Base-by-base conservation (phyloP, 2,329 filamentous ascomycete species). In the Clarireedia paspali region DNA sequence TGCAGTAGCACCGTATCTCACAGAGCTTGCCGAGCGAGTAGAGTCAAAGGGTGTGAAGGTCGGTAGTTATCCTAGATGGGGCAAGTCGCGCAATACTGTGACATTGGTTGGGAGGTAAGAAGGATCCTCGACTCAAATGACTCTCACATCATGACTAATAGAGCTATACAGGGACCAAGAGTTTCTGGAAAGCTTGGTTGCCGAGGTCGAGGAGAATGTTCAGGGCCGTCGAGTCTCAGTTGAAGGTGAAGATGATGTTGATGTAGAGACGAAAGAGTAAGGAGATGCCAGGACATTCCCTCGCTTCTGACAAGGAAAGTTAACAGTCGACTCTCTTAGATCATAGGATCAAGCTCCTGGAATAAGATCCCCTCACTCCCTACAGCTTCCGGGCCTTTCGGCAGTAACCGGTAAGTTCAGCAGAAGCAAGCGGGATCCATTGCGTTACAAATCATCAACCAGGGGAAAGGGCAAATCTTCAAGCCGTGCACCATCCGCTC, bases 11-110 rank as follows among this genome's bases (percentile, higher is more conserved):
- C 81, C 78, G 17, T 96, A 89, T 69, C 75, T 99, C 66, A 92
- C 90, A 1, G 80, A 89, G 62, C 74, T 97, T 60, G 89, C 91
- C 4, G 79, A 75, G 27, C 82, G 82, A 70, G 87, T 91, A 23
- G 86, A 84, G 69, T 75, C 83, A 0, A 83, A 81, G 66, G 91
- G 90, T 3, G 80, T 97, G 66, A 97, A 97, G 74, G 90, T 97
- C 15, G 94, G 94, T 47, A 95, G 89, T 71, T 97, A 99, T 72
- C 94, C 94, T 38, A 78, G 90, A 55, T 96, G 91, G 91, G 89
- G 88, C 5, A 92, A 89, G 77, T 83, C 83, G 66, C 79, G 79
- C 60, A 97, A 97, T 71, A 94, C 91, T 0, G 90, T 97, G 48
- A 96, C 92, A 10, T 75, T 99, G 53, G 91, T 96, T 20, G 82